Conservation (phyloP, 2,329 filamentous ascomycete species). For the Talaromyces sp. region DNA sequence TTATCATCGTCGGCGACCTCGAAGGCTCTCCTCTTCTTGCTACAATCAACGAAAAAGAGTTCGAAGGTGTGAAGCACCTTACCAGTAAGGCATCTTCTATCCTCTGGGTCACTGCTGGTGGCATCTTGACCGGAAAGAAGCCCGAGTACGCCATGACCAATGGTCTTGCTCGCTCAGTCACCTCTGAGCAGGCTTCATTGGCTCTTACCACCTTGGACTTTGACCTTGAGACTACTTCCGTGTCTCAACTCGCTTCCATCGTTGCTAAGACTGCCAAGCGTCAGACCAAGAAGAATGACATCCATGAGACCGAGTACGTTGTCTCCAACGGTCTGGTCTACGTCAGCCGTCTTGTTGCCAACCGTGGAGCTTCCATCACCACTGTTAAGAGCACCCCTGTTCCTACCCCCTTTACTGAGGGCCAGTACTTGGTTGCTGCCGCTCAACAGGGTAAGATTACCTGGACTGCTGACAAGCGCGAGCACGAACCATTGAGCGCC, state of each 20-base stretch:
- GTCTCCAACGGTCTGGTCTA: not conserved
- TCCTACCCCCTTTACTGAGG: not conserved
- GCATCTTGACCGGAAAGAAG: not conserved
- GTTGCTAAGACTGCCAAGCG: not conserved
- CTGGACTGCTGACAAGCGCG: not conserved
- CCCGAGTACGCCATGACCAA: conserved; percentile 5
- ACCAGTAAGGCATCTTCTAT: conserved; percentile 7
- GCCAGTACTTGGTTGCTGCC: conserved; percentile 7
- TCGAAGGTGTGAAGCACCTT: conserved; percentile 2
- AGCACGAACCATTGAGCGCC: not conserved
- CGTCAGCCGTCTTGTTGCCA: not conserved
- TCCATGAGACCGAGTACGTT: not conserved
- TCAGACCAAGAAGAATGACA: not conserved
- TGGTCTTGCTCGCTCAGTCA: conserved; percentile 8
- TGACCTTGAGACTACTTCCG: not conserved
- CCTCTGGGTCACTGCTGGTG: conserved; percentile 10
- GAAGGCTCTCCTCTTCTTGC: conserved; percentile 7
- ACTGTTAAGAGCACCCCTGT: not conserved
- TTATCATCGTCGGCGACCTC: not conserved
- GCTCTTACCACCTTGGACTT: conserved; percentile 6
- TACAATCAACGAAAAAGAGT: not conserved
- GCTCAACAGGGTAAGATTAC: not conserved
- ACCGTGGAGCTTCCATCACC: not conserved
- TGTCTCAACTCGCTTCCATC: not conserved
- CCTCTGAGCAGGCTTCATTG: conserved; percentile 1